Conservation (phyloP, 352 stramenopile genomes). For the Phytophthora aleatoria region DNA sequence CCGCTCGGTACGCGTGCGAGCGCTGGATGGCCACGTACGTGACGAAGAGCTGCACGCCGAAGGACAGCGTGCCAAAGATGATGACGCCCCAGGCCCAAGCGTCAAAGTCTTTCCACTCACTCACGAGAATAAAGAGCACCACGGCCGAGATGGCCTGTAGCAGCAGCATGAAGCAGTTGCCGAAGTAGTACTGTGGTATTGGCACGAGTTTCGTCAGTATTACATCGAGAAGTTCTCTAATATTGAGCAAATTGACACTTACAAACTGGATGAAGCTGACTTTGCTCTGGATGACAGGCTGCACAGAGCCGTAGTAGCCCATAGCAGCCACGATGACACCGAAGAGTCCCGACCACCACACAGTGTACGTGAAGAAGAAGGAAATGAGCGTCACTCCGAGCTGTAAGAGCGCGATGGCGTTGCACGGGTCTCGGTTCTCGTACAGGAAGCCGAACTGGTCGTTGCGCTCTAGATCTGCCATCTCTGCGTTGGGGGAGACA, state of each 20-base stretch:
- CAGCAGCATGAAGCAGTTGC: constrained; percentile 87
- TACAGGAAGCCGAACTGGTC: constrained; percentile 84
- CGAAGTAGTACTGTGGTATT: constrained; percentile 77
- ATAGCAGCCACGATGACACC: constrained; percentile 78
- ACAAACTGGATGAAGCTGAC: constrained; percentile 89
- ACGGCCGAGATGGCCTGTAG: constrained; percentile 76
- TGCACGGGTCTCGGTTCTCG: constrained; percentile 84
- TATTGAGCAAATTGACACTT: constrained; percentile 17
- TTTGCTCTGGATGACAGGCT: constrained; percentile 88
- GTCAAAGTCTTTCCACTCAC: constrained; percentile 80
- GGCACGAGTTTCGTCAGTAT: neutral
- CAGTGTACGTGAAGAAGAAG: constrained; percentile 83
- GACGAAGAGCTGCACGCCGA: constrained; percentile 72
- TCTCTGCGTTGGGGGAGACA: constrained; percentile 18
- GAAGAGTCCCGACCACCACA: constrained; percentile 83
- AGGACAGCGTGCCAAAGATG: constrained; percentile 68
- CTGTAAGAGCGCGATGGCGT: constrained; percentile 81
- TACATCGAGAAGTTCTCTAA: neutral
- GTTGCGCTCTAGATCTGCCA: constrained; percentile 75
- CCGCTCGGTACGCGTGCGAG: constrained; percentile 76
- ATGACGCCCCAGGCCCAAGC: constrained; percentile 75
- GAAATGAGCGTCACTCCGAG: constrained; percentile 67
- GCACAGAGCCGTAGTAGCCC: constrained; percentile 83
- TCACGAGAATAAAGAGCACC: constrained; percentile 75
- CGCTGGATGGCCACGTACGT: constrained; percentile 82